Base-by-base conservation (phyloP, 2,329 filamentous ascomycete genomes). In the Hypoxylon sp. region DNA sequence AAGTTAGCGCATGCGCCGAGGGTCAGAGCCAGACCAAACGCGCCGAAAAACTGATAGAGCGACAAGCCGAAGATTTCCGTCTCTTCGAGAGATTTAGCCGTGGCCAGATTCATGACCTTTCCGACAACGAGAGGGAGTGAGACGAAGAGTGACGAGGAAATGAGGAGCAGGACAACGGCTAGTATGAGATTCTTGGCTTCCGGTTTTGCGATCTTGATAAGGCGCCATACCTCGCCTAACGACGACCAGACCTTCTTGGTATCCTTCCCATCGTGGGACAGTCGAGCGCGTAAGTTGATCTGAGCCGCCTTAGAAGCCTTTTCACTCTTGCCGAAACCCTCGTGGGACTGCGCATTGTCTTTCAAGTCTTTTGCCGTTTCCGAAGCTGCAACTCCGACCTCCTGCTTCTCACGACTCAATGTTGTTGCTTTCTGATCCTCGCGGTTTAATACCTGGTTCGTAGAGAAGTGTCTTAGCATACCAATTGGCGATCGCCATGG, bases 51-150 rank as follows among this genome's bases (percentile, higher is more conserved):
- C 76, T 97, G 93, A 41, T 89, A 90, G 76, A 97, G 84, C 46
- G 91, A 92, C 66, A 98, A 81, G 19, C 96, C 96, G 77, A 98
- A 96, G 11, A 98, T 84, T 60, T 88, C 88, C 36, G 85, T 84
- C 19, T 89, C 91, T 57, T 91, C 89, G 19, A 85, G 83, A 7
- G 88, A 83, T 43, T 88, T 85, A 75, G 94, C 91, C 9, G 94
- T 97, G 7, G 95, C 93, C 58, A 96, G 88, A 80, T 99, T 75
- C 78, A 99, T 84, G 68, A 99, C 97, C 77, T 94, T 95, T 62
- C 96, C 96, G 71, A 99, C 97, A 0, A 94, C 97, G 78, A 98
- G 97, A 1, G 96, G 96, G 65, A 99, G 93, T 1, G 93, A 94
- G 92, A 99, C 97, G 63, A 94, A 97, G 73, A 99, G 94, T 56